Conservation (phyloP, 768 basidiomycete species). For the Phallus indusiatus region DNA sequence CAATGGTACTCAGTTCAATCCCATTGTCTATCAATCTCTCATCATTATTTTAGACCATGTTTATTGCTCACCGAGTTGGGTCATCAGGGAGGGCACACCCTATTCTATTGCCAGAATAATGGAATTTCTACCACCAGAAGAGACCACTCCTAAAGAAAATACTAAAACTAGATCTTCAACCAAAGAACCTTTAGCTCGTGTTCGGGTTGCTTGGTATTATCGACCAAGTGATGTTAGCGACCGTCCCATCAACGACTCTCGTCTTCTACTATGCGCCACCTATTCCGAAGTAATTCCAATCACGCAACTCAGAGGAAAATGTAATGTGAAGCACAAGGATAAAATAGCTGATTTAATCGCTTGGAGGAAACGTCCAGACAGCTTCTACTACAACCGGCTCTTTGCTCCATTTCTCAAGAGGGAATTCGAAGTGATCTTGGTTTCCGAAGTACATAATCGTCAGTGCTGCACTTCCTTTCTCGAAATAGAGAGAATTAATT, state of each 20-base stretch:
- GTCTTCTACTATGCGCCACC: slow-evolving; percentile 89
- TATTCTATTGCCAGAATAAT: slow-evolving; percentile 95
- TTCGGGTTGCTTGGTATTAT: slow-evolving; percentile 93
- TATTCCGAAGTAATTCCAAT: slow-evolving; percentile 95
- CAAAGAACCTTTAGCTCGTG: slow-evolving; percentile 67
- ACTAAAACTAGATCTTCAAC: slow-evolving; percentile 46
- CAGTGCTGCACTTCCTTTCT: slow-evolving; percentile 26
- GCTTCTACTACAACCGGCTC: slow-evolving; percentile 92
- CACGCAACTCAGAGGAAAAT: slow-evolving; percentile 84
- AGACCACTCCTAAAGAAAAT: slow-evolving; percentile 29
- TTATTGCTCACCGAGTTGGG: slow-evolving; percentile 92
- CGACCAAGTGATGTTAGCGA: slow-evolving; percentile 93
- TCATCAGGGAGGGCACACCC: slow-evolving; percentile 85
- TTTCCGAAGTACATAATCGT: slow-evolving; percentile 84
- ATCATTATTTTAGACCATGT: slow-evolving; percentile 68
- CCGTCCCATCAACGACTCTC: slow-evolving; percentile 82
- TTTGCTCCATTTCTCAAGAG: slow-evolving; percentile 98
- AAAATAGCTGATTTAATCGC: slow-evolving; percentile 87
- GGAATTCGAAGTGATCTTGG: slow-evolving; percentile 92
- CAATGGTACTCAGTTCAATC: slow-evolving; percentile 52
- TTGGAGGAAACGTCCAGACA: slow-evolving; percentile 90
- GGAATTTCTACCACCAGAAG: slow-evolving; percentile 84
- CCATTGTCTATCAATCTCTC: neutral
- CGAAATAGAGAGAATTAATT: slow-evolving; percentile 15
- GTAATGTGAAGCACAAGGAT: slow-evolving; percentile 91